Evolutionary conservation across 148 eudicot genomes (phyloP).

Genomic region (Fallopia convolvulus): DNA sequence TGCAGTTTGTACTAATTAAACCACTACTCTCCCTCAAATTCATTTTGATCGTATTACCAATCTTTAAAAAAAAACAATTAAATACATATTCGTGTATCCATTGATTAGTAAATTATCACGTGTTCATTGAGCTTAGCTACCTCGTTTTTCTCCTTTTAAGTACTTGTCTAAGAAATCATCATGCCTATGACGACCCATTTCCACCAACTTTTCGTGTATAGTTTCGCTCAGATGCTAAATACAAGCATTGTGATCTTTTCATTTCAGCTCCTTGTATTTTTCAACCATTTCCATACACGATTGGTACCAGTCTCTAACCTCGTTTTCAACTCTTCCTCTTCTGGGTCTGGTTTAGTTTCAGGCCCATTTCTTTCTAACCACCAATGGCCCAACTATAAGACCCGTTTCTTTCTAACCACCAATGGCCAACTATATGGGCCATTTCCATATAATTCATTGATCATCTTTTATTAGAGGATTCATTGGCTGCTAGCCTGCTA

Average conservation of each 20-base stretch:
- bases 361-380: not conserved
- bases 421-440: too few species aligned
- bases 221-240: not conserved
- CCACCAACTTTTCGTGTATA: not conserved
- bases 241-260: not conserved
- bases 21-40: too few species aligned
- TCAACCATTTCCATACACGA: not conserved
- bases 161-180: not conserved
- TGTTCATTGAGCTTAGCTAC: not conserved
- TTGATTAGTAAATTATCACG: too few species aligned
- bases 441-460: too few species aligned
- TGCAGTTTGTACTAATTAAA: too few species aligned
- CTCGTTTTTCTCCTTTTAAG: not conserved
- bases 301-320: too few species aligned
- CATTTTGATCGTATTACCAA: too few species aligned
- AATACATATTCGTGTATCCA: too few species aligned
- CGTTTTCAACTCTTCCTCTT: not conserved
- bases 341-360: not conserved
- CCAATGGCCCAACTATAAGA: not conserved
- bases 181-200: not conserved
- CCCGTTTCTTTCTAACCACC: not conserved
- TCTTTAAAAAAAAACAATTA: too few species aligned
- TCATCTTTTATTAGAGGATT: too few species aligned
- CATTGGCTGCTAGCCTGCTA: too few species aligned
- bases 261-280: constrained; percentile 1